phyloP scores from a whole-genome alignment of 441 rosid species.

The Gossypium aridum region DNA sequence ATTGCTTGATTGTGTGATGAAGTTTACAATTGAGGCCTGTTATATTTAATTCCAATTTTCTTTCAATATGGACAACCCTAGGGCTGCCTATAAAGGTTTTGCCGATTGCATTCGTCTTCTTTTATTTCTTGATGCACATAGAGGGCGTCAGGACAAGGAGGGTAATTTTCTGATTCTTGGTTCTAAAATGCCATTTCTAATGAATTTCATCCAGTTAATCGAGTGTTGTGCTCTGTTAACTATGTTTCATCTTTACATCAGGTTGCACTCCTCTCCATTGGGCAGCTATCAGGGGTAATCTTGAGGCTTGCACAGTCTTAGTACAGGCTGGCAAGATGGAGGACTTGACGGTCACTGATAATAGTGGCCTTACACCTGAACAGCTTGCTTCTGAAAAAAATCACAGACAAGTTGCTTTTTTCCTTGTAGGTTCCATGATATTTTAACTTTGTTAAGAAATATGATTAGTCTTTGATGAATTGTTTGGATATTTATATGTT shows the following conservation, averaged over 20 bases:
- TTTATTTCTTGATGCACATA: slow-evolving; percentile 81
- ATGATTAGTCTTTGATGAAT: slow-evolving; percentile 14
- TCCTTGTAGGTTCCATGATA: slow-evolving; percentile 70
- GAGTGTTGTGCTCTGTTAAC: too few species aligned
- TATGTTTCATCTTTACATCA: slow-evolving; percentile 23
- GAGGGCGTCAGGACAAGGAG: slow-evolving; percentile 94
- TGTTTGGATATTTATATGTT: slow-evolving; percentile 5
- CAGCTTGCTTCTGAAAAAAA: slow-evolving; percentile 97
- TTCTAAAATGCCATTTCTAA: neutral
- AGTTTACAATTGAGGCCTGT: slow-evolving; percentile 7
- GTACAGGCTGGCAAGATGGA: slow-evolving; percentile 97
- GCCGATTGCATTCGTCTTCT: slow-evolving; percentile 91
- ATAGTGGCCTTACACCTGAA: slow-evolving; percentile 91
- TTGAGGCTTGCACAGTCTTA: slow-evolving; percentile 96
- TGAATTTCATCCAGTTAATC: neutral
- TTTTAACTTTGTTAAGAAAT: slow-evolving; percentile 20
- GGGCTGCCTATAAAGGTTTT: slow-evolving; percentile 99
- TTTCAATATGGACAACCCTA: slow-evolving; percentile 37
- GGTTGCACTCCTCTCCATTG: slow-evolving; percentile 99
- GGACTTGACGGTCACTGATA: slow-evolving; percentile 80
- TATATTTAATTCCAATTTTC: slow-evolving; percentile 6
- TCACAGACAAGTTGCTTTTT: slow-evolving; percentile 98
- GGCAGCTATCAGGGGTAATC: slow-evolving; percentile 97
- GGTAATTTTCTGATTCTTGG: slow-evolving; percentile 32
- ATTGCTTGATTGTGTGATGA: slow-evolving; percentile 5